A percentile compares a stretch with the other conserved stretches of the same genome.
These are phyloP conservation scores for Hemileia vastatrix DNA, from an alignment of 1,284 basidiomycete genomes.

Conservation along the genomic window DNA sequence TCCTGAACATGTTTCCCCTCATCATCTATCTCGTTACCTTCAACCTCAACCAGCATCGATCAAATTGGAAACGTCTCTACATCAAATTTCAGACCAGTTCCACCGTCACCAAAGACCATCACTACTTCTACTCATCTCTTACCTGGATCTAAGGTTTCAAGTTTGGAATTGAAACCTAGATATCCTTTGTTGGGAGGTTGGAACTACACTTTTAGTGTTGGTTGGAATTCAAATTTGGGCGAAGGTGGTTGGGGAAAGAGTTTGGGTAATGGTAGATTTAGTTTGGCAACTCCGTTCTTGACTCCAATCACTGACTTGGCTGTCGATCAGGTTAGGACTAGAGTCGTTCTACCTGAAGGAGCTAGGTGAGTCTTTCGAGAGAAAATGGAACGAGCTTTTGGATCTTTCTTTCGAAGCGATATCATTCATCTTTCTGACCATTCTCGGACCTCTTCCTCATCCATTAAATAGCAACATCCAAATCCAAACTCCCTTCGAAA, in stretches of 20 bases:
- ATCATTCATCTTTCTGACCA: not conserved
- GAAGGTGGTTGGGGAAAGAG: constrained; percentile 55
- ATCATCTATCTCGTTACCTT: too few relatives aligned
- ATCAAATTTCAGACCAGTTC: constrained; percentile 58
- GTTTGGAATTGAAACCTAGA: constrained; percentile 70
- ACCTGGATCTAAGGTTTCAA: constrained; percentile 32
- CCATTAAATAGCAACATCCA: constrained; percentile 57
- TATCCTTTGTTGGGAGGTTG: constrained; percentile 93
- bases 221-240: constrained; percentile 82
- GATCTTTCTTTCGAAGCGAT: too few relatives aligned
- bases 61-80: constrained; percentile 94
- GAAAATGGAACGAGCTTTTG: too few relatives aligned
- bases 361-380: constrained; percentile 58
- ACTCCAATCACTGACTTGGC: constrained; percentile 70
- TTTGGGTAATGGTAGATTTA: constrained; percentile 54
- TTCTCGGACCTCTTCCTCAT: constrained; percentile 19
- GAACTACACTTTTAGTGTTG: constrained; percentile 92
- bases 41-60: too few relatives aligned
- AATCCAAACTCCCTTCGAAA: constrained; percentile 65
- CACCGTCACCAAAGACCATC: too few relatives aligned
- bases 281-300: constrained; percentile 75
- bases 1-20: too few relatives aligned
- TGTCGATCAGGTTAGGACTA: constrained; percentile 65
- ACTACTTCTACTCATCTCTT: too few relatives aligned
- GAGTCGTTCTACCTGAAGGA: constrained; percentile 82